Evolutionary conservation across 1,284 basidiomycete species (phyloP).

Genomic region (Marasmius sp.): DNA sequence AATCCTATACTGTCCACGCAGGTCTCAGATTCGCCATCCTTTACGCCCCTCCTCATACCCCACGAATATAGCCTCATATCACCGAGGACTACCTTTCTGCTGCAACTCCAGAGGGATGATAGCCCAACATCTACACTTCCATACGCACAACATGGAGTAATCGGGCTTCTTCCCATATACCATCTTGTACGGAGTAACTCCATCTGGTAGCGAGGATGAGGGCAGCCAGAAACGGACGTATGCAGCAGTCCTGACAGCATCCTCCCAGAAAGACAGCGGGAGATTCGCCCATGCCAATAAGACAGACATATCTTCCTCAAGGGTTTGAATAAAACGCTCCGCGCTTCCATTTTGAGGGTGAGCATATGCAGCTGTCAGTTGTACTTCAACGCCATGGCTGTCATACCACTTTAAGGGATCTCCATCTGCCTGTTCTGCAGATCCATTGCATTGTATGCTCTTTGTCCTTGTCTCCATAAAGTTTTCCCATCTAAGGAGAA

Average conservation of each 20-base stretch:
- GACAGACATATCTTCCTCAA: no score
- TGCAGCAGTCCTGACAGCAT: no score
- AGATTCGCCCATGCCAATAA: no score
- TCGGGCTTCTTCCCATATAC: no score
- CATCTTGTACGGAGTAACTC: no score
- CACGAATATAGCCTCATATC: slow-evolving; percentile 22
- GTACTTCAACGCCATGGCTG: background rate
- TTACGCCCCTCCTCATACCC: slow-evolving; percentile 19
- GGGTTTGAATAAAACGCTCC: slow-evolving; percentile 13
- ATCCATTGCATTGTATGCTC: background rate
- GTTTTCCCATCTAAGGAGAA: background rate
- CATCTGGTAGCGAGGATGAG: no score
- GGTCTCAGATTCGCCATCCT: slow-evolving; percentile 15
- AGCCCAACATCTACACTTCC: slow-evolving; percentile 24
- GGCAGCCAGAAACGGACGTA: no score
- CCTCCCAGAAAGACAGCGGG: no score
- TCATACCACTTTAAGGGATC: background rate
- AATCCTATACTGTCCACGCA: slow-evolving; percentile 10
- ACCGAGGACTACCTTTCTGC: slow-evolving; percentile 15
- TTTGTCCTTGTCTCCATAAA: background rate
- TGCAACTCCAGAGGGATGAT: slow-evolving; percentile 19
- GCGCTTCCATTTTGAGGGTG: slow-evolving; percentile 32
- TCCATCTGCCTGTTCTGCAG: background rate
- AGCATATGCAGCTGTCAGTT: slow-evolving; percentile 19
- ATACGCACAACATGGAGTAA: slow-evolving; percentile 4